phyloP scores from a whole-genome alignment of 768 basidiomycete species.

The Sarcodon sp. region DNA sequence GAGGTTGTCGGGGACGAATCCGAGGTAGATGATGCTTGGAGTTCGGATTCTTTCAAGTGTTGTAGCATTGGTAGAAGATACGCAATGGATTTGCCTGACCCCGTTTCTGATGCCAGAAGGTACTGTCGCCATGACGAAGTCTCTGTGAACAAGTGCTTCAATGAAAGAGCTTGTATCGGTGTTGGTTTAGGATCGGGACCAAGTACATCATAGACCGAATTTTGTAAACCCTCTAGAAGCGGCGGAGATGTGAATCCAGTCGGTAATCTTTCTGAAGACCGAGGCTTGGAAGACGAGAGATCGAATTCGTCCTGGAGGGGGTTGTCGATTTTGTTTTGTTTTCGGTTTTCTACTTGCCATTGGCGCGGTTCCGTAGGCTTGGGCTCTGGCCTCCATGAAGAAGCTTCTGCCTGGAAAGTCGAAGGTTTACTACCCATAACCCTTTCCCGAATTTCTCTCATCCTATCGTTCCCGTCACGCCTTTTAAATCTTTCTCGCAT shows the following conservation, averaged over 20 bases:
- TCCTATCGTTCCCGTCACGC: neutral
- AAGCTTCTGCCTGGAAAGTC: neutral
- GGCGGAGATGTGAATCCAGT: constrained; percentile 51
- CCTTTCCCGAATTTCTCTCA: neutral
- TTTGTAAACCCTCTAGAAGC: constrained; percentile 49
- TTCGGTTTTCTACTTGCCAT: neutral
- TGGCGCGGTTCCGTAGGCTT: neutral
- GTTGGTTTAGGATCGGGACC: constrained; percentile 51
- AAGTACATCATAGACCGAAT: constrained; percentile 42
- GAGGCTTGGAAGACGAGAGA: constrained; percentile 11
- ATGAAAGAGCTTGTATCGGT: constrained; percentile 64
- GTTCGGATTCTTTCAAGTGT: constrained; percentile 57
- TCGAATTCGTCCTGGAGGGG: constrained; percentile 25
- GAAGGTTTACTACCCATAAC: neutral
- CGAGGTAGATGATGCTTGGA: constrained; percentile 3
- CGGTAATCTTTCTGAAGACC: constrained; percentile 18
- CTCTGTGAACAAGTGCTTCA: constrained; percentile 43
- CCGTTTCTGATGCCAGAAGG: constrained; percentile 80
- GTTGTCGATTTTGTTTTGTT: constrained; percentile 7
- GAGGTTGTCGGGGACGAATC: neutral
- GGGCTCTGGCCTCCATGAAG: neutral
- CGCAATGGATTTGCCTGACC: constrained; percentile 86
- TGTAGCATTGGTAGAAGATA: constrained; percentile 82
- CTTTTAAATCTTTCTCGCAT: neutral
- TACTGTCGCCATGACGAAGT: constrained; percentile 26